Percentiles rank a stretch among this genome's conserved stretches.
Conservation (phyloP, 305 asterid species). For the Fraxinus baroniana region DNA sequence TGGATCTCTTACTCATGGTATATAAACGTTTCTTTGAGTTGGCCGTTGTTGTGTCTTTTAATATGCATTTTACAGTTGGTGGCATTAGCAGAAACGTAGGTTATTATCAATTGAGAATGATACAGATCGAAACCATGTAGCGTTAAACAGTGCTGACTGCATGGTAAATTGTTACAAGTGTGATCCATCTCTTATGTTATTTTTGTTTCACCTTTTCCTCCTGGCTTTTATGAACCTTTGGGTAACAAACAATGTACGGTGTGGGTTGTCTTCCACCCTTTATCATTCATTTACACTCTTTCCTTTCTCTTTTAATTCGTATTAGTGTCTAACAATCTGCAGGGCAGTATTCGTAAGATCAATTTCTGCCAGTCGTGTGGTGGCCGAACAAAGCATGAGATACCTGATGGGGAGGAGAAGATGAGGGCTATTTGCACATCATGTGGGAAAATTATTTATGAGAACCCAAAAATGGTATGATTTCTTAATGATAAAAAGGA, state of each 20-base stretch:
- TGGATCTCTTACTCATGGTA: not conserved
- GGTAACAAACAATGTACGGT: not conserved
- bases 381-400: conserved; percentile 82
- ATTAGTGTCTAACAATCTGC: conserved; percentile 26
- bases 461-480: conserved; percentile 95
- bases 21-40: not conserved
- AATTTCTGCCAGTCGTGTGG: conserved; percentile 94
- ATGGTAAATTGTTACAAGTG: not conserved
- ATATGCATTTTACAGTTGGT: not conserved
- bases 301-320: conserved; percentile 15
- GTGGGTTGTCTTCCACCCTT: not conserved
- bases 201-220: not conserved
- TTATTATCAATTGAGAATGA: not conserved
- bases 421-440: conserved; percentile 77
- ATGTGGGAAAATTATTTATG: conserved; percentile 75
- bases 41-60: not conserved
- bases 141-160: not conserved
- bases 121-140: not conserved
- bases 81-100: not conserved
- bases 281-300: conserved; percentile 1
- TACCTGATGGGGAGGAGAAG: conserved; percentile 92
- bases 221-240: not conserved
- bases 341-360: conserved; percentile 65
- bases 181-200: not conserved
- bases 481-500: not conserved